Base-by-base conservation (phyloP, 192 early-diverging fungal species). In the Coemansia sp. region DNA sequence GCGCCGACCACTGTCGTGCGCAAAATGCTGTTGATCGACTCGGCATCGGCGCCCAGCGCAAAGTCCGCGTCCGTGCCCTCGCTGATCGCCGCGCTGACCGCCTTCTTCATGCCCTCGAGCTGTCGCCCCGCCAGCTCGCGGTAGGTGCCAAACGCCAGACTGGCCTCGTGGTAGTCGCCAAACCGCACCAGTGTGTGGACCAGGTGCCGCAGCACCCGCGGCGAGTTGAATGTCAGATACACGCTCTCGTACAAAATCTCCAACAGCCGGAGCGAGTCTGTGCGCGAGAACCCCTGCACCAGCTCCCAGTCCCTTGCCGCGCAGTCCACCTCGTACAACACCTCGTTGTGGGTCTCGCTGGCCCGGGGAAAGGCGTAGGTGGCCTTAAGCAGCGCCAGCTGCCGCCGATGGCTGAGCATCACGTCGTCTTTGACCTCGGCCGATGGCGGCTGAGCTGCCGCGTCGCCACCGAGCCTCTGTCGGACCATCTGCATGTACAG, bases 131-230 rank as follows among this genome's bases (percentile, higher is more conserved):
- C 77, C 61, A 87, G 59, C 30, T 75, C 55, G 43, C 81, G 50
- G 55, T 91, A 91, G 1, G 86, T 73, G 25, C 67, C 58, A 4
- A 91, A 50, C 19, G 84, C 87, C 50, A 85, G 60, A n/a, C 82
- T 76, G 0, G 87, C 89, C 67, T 91, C 89, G 42, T 86, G 82
- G 61, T 83, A 89, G 49, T 89, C 84, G 32, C 89, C 89, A 5
- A 83, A 58, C 19, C 57, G 55, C 6, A 82, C 56, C n/a, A 88
- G 74, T 0, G 81, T 64, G 31, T 74, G 63, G 49, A 86, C 75
- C 7, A 87, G 61, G 53, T 84, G 85, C 0, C 86, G 86, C 44
- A 84, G 29, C 39, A 89, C 75, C 2, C 74, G 64, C 17, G 85
- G 86, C 23, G 87, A 87, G 58, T 89, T 84, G 70, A 85, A 88